Conservation (phyloP, 352 stramenopile species). For the Phytophthora quininea region DNA sequence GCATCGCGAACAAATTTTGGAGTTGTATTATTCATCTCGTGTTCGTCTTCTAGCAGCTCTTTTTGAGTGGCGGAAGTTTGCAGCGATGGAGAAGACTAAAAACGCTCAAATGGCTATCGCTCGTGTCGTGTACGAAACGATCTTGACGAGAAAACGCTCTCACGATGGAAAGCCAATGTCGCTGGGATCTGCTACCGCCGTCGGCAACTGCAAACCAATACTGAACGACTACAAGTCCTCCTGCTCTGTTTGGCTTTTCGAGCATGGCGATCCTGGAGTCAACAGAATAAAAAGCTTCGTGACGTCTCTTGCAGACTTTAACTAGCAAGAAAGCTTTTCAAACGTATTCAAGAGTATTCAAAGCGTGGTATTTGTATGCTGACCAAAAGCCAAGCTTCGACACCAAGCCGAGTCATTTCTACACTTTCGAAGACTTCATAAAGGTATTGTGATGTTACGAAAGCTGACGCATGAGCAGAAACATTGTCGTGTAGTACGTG, state of each 20-base stretch:
- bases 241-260: constrained; percentile 63
- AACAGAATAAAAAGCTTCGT: constrained; percentile 34
- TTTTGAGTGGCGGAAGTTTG: constrained; percentile 38
- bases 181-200: constrained; percentile 26
- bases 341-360: constrained; percentile 16
- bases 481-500: neutral
- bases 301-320: constrained; percentile 28
- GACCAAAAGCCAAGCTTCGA: constrained; percentile 7
- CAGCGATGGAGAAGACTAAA: constrained; percentile 20
- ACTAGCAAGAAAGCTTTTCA: constrained; percentile 25
- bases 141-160: constrained; percentile 16
- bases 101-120: constrained; percentile 34
- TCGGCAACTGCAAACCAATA: constrained; percentile 53
- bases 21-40: constrained; percentile 38
- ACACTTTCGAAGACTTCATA: constrained; percentile 23
- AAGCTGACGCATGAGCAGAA: constrained; percentile 9
- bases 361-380: constrained; percentile 26
- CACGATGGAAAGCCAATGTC: constrained; percentile 37
- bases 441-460: constrained; percentile 28
- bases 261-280: constrained; percentile 49
- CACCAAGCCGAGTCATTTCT: constrained; percentile 24
- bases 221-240: constrained; percentile 63
- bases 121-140: constrained; percentile 23
- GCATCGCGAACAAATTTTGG: constrained; percentile 27
- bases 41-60: constrained; percentile 33